Percentiles rank a stretch among this genome's conserved stretches.
Conservation (phyloP, 176 grass and related monocot species). For the Cenchrus fungigraminus region DNA sequence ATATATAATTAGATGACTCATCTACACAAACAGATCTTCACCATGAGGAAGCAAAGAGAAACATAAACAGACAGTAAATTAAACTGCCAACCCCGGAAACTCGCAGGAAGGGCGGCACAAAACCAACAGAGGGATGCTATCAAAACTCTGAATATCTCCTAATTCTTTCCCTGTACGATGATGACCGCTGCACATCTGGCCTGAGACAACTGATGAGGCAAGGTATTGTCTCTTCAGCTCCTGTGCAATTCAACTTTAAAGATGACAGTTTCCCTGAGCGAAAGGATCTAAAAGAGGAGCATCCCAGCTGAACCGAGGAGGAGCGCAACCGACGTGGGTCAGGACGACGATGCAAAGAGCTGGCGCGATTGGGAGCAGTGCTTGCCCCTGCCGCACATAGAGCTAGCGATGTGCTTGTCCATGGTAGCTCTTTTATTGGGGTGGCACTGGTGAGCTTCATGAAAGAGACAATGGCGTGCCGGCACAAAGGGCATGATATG, state of each 20-base stretch:
- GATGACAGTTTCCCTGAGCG: slow-evolving; percentile 57
- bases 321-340: slow-evolving; percentile 38
- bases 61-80: slow-evolving; percentile 44
- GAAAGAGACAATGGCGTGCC: slow-evolving; percentile 74
- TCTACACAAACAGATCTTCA: slow-evolving; percentile 35
- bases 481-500: slow-evolving; percentile 86
- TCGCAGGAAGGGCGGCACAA: slow-evolving; percentile 38
- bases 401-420: slow-evolving; percentile 60
- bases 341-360: slow-evolving; percentile 23
- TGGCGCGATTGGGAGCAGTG: slow-evolving; percentile 5
- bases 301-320: slow-evolving; percentile 60
- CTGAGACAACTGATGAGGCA: slow-evolving; percentile 66
- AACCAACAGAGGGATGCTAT: slow-evolving; percentile 40
- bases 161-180: slow-evolving; percentile 62
- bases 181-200: slow-evolving; percentile 53
- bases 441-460: slow-evolving; percentile 57
- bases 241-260: slow-evolving; percentile 62
- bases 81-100: slow-evolving; percentile 43
- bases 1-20: background rate
- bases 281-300: slow-evolving; percentile 64
- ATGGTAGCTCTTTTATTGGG: slow-evolving; percentile 63
- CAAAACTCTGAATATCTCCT: slow-evolving; percentile 65
- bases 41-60: slow-evolving; percentile 19
- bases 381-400: slow-evolving; percentile 43
- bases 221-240: slow-evolving; percentile 52